These are phyloP conservation scores for Chrysoporthe deuterocubensis DNA, from an alignment of 2,329 filamentous ascomycete genomes.

Conservation along the genomic window DNA sequence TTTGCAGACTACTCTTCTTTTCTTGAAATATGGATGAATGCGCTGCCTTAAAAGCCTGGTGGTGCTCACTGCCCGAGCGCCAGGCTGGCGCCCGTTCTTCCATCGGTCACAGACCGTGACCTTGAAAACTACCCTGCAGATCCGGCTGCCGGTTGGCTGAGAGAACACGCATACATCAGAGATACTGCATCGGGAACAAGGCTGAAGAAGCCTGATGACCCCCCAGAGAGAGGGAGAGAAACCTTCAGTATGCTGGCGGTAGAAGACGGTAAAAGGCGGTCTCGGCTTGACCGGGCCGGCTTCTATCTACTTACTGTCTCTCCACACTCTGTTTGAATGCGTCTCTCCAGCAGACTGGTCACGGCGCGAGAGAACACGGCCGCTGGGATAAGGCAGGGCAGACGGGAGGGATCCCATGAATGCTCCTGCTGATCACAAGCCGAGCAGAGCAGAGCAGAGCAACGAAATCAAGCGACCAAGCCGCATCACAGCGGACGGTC, in stretches of 20 bases:
- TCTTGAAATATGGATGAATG: constrained; percentile 24
- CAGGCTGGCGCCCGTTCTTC: constrained; percentile 12
- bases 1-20: constrained; percentile 6
- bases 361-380: neutral
- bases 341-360: constrained; percentile 3
- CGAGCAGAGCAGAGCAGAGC: constrained; percentile 1
- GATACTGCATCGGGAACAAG: constrained; percentile 17
- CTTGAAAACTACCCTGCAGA: constrained; percentile 23
- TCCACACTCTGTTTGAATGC: constrained; percentile 10
- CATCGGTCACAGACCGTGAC: constrained; percentile 19
- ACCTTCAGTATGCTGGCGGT: constrained; percentile 4
- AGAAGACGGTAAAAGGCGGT: constrained; percentile 9
- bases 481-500: neutral
- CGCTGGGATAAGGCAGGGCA: constrained; percentile 2
- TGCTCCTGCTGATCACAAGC: constrained; percentile 6
- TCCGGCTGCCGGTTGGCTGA: constrained; percentile 22
- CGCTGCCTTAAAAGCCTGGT: constrained; percentile 13
- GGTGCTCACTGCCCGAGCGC: constrained; percentile 19
- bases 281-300: constrained; percentile 9
- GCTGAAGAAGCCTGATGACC: constrained; percentile 9
- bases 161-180: constrained; percentile 13
- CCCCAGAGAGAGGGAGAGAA: neutral
- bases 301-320: constrained; percentile 8
- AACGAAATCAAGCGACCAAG: constrained; percentile 5
- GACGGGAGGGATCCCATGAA: neutral